Base-by-base conservation (phyloP, 179 eudicot genomes). In the Spergularia azorica region DNA sequence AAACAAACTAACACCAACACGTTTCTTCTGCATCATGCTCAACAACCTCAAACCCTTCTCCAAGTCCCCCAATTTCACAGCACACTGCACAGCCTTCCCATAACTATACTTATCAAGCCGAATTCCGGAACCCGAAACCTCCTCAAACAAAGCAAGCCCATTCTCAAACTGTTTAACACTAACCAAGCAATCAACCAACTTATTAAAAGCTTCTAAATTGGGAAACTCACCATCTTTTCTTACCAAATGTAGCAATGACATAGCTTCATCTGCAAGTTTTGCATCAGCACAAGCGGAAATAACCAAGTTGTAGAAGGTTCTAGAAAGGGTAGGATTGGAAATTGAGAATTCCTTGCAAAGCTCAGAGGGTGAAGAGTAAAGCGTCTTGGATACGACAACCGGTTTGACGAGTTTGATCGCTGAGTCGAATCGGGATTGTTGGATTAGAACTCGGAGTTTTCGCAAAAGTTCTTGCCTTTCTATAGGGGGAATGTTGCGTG, bases 21-120 rank as follows among this genome's bases (percentile, higher is more conserved):
- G 80, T 46, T 73, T 56, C 56, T 20, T 77, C 78, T 67, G 76
- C 94, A 93, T 91, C 21, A 16, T 6, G 2, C 77, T 62, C 64
- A 88, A 78, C 83, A 91, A 70, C n/a, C 84, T 79, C 58, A 89
- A 26, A 36, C 86, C 97, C 75, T 67, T 83, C 55, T 73, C 74
- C 78, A 93, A 74, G 38, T 91, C 86, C 55, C 91, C 90, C 80
- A 87, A 55, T 68, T 89, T 91, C 60, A 90, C 93, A 3, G 93
- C 90, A 6, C 88, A 85, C 39, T 91, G 90, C 8, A 91, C 81
- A 3, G 97, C 97, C 78, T 93, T 93, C 7, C 86, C 87, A 57
- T 83, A 89, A 4, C 84, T 82, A 56, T 87, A 91, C 69, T 76
- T 82, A 80, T 90, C 93, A 6, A 93, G 75, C 79, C 82, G 71